Percentiles rank a stretch among this genome's conserved stretches.
Conservation (phyloP, 176 grass and related monocot species). For the Thalia dealbata region DNA sequence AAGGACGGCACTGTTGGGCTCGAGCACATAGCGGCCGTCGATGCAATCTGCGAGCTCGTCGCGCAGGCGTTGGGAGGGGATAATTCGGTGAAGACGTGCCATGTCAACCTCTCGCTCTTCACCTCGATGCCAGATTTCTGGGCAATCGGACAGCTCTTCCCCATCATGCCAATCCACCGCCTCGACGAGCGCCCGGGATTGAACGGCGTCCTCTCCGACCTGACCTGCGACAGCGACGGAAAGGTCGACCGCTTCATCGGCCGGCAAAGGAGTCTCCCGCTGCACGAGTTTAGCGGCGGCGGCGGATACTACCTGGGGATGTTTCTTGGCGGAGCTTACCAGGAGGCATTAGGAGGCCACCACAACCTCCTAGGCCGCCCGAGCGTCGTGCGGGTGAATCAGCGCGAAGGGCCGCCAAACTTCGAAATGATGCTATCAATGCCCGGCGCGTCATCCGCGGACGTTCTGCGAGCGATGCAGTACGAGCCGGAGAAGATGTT, state of each 20-base stretch:
- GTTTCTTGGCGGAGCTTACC: slow-evolving; percentile 11
- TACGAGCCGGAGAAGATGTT: slow-evolving; percentile 92
- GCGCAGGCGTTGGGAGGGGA: background rate
- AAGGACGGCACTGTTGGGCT: background rate
- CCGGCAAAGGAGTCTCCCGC: background rate
- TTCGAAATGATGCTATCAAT: slow-evolving; percentile 25
- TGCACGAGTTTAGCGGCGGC: background rate
- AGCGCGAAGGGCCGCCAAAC: background rate
- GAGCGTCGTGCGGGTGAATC: slow-evolving; percentile 1
- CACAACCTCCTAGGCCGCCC: slow-evolving; percentile 5
- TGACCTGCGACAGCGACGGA: background rate
- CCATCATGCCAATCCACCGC: slow-evolving; percentile 7
- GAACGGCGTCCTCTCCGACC: background rate
- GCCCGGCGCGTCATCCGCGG: slow-evolving; percentile 55
- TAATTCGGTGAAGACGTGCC: slow-evolving; percentile 3
- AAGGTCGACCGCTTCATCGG: slow-evolving; percentile 1
- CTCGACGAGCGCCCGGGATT: background rate
- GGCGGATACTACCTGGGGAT: slow-evolving; percentile 8
- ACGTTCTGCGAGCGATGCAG: slow-evolving; percentile 85
- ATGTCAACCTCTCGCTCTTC: slow-evolving; percentile 6
- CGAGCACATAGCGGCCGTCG: slow-evolving; percentile 5
- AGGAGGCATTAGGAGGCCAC: slow-evolving; percentile 2
- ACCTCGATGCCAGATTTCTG: background rate
- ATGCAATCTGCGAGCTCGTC: background rate
- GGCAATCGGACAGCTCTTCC: slow-evolving; percentile 2